Conservation (phyloP, 441 rosid species). For the Cnidoscolus chayamansa region DNA sequence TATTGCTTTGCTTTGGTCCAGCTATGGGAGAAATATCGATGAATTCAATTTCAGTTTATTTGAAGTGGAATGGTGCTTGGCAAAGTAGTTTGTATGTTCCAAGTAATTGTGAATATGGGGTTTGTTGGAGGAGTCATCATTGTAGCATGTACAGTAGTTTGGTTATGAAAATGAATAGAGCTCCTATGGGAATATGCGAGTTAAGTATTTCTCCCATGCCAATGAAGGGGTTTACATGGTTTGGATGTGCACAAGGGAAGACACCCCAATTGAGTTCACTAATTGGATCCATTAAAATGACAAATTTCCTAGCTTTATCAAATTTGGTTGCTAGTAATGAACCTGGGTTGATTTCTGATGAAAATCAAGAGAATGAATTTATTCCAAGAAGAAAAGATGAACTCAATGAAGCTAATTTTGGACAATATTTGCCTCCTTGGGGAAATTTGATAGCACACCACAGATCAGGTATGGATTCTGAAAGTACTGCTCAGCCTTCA, state of each 20-base stretch:
- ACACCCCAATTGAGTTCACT: slow-evolving; percentile 5
- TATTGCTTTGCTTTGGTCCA: slow-evolving; percentile 4
- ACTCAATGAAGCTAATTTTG: slow-evolving; percentile 20
- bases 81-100: slow-evolving; percentile 20
- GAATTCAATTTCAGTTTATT: slow-evolving; percentile 29
- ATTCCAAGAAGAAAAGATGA: slow-evolving; percentile 26
- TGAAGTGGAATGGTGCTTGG: slow-evolving; percentile 29
- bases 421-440: slow-evolving; percentile 37
- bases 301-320: slow-evolving; percentile 5
- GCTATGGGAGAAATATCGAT: slow-evolving; percentile 41
- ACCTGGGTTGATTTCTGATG: slow-evolving; percentile 20
- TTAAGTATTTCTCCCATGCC: slow-evolving; percentile 18
- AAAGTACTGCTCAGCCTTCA: slow-evolving; percentile 21
- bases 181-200: slow-evolving; percentile 17
- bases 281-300: slow-evolving; percentile 11
- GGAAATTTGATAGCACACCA: slow-evolving; percentile 26
- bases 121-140: slow-evolving; percentile 16
- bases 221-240: slow-evolving; percentile 13
- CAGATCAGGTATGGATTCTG: slow-evolving; percentile 16
- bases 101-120: slow-evolving; percentile 17
- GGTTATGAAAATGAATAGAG: slow-evolving; percentile 28
- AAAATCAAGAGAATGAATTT: slow-evolving; percentile 26
- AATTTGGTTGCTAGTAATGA: slow-evolving; percentile 21
- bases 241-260: slow-evolving; percentile 15
- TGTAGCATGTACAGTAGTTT: slow-evolving; percentile 22